Evolutionary conservation across 129 eudicot species (phyloP).

Genomic region (Chrysanthemum makinoi): DNA sequence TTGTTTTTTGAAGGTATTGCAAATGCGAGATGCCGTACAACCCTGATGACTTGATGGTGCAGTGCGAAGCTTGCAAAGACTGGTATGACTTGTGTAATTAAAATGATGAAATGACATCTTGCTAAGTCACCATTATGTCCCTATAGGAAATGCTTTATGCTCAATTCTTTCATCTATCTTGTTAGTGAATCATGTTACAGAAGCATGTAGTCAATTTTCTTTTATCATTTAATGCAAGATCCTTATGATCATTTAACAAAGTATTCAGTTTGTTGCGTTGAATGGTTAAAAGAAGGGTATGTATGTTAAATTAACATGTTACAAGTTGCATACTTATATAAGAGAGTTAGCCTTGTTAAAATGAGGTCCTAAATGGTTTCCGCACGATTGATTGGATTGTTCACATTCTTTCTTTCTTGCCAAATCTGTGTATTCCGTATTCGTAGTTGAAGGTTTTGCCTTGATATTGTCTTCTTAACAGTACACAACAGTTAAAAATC

Average conservation of each 20-base stretch:
- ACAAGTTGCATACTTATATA: too few species aligned
- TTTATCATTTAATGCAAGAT: too few species aligned
- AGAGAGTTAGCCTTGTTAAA: not conserved
- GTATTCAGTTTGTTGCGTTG: not conserved
- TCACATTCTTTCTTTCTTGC: not conserved
- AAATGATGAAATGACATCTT: not conserved
- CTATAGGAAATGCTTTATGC: not conserved
- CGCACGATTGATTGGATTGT: not conserved
- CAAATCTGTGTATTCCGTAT: not conserved
- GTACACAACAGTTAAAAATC: too few species aligned
- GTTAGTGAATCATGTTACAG: not conserved
- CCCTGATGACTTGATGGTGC: conserved; percentile 68
- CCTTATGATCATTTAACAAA: too few species aligned
- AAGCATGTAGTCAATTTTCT: too few species aligned
- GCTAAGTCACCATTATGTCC: not conserved
- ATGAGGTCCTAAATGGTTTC: conserved; percentile 8
- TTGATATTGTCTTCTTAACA: too few species aligned
- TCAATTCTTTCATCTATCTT: not conserved
- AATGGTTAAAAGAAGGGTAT: not conserved
- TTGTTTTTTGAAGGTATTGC: conserved; percentile 51
- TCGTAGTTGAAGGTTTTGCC: not conserved
- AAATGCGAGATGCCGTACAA: conserved; percentile 72
- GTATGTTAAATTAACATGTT: too few species aligned
- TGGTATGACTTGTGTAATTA: conserved; percentile 36
- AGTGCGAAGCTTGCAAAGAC: conserved; percentile 68